Evolutionary conservation across 202 grass and related monocot species (phyloP), one percentile per base, ranked within the genome.

Genomic region (Brachypodium distachyon): DNA sequence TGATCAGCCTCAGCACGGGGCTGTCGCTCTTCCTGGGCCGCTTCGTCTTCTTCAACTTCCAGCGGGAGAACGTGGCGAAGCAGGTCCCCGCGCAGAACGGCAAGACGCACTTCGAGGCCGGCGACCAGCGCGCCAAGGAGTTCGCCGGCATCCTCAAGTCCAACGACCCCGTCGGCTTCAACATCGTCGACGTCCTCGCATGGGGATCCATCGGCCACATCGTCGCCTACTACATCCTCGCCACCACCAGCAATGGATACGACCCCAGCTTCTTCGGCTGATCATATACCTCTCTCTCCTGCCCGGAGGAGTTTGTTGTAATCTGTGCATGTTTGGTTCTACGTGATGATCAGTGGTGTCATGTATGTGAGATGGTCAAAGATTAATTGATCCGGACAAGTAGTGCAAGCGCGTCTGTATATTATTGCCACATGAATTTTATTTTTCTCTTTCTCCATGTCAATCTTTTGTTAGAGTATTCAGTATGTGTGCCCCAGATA

Each of bases 141-240:
- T 99, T 29, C 85, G 41, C 81, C 6, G 77, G 61, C 12, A 67
- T 99, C 62, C 87, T 99, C 67, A 93, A 93, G 82, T 99, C 96
- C 55, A 99, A 99, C 70, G 96, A 99, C 78, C 96, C 96, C 29
- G 96, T 99, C n/a, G 96, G 96, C 9, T 99, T 99, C 83, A 99
- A 96, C 85, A 53, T 99, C 70, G 96, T 94, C 67, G 96, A 99
- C 80, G 81, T 99, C 61, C 86, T 99, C 70, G 84, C 87, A 0
- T 99, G 96, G 96, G 96, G 96, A 0, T 91, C 96, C 58, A 84
- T 99, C 55, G 96, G 96, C 5, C 96, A 99, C 77, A 86, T 99
- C 73, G 92, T 99, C 39, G 92, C 96, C 34, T 99, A 99, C 89
- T 99, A 99, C 83, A 93, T 99, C 92, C 92, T 99, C 67, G 96